Evolutionary conservation across 2,329 filamentous ascomycete genomes (phyloP).

Genomic region (Penicillium sp.): DNA sequence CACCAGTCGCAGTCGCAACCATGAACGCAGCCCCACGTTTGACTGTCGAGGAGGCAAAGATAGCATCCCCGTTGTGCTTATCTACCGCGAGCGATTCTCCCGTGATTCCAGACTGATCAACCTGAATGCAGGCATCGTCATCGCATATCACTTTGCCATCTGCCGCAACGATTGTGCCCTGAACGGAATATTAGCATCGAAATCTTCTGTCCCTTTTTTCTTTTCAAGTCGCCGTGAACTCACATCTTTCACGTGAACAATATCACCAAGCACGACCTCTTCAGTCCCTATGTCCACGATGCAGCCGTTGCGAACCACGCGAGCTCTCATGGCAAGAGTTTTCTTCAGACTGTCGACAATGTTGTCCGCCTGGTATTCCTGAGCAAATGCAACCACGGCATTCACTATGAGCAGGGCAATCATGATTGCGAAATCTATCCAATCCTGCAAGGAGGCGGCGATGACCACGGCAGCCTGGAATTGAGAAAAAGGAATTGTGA

Average conservation of each 20-base stretch:
- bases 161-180: constrained; percentile 84
- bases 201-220: not conserved
- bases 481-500: constrained; percentile 7
- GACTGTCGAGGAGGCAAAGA: constrained; percentile 81
- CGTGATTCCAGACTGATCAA: constrained; percentile 89
- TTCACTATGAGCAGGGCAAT: constrained; percentile 80
- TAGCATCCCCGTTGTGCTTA: constrained; percentile 77
- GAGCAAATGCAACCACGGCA: constrained; percentile 79
- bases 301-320: constrained; percentile 76
- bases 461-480: constrained; percentile 68
- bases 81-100: constrained; percentile 89
- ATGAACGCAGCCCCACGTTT: constrained; percentile 87
- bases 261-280: constrained; percentile 85
- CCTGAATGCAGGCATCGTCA: constrained; percentile 78
- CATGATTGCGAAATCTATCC: constrained; percentile 93
- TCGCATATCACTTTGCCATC: constrained; percentile 84
- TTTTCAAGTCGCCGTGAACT: constrained; percentile 12
- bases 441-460: constrained; percentile 79
- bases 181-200: constrained; percentile 1
- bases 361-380: constrained; percentile 85
- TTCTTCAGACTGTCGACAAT: constrained; percentile 91
- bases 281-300: constrained; percentile 77
- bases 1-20: constrained; percentile 78
- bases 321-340: constrained; percentile 81
- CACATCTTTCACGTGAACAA: constrained; percentile 79